A percentile compares a stretch with the other conserved stretches of the same genome.
phyloP scores from a whole-genome alignment of 768 basidiomycete genomes.

The Russula foetens region DNA sequence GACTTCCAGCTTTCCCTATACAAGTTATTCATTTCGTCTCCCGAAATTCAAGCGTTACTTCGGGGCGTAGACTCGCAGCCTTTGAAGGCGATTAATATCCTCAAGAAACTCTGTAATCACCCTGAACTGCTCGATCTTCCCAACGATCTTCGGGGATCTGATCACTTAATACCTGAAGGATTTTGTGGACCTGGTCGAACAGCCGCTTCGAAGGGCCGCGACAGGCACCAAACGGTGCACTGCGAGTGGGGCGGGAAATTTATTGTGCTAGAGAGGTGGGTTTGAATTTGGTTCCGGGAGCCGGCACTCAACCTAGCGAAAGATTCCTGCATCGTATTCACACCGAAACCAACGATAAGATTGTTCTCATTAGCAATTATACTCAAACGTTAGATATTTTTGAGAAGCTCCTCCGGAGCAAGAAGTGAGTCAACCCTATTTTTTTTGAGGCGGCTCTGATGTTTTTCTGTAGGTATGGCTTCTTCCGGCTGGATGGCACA shows the following conservation, averaged over 20 bases:
- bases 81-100: conserved; percentile 89
- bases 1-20: conserved; percentile 81
- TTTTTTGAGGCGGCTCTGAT: conserved; percentile 5
- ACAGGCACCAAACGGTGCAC: conserved; percentile 45
- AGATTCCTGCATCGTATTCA: conserved; percentile 78
- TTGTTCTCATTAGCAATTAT: conserved; percentile 94
- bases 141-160: conserved; percentile 74
- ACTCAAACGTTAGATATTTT: conserved; percentile 93
- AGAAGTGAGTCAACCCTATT: conserved; percentile 47
- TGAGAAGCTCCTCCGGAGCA: conserved; percentile 77
- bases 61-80: conserved; percentile 86
- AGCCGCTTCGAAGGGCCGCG: conserved; percentile 32
- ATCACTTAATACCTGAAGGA: conserved; percentile 71
- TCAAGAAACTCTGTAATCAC: conserved; percentile 95
- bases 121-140: conserved; percentile 86
- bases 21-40: conserved; percentile 84
- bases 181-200: conserved; percentile 51
- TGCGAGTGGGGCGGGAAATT: conserved; percentile 91
- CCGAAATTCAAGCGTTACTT: conserved; percentile 84
- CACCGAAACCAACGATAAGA: conserved; percentile 84
- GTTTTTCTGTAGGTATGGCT: conserved; percentile 59
- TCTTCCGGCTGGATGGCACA: conserved; percentile 88
- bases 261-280: conserved; percentile 80
- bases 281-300: not conserved
- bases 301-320: conserved; percentile 25